These are phyloP conservation scores for Laburnicola sp. DNA, from an alignment of 2,329 filamentous ascomycete genomes.

Conservation along the genomic window DNA sequence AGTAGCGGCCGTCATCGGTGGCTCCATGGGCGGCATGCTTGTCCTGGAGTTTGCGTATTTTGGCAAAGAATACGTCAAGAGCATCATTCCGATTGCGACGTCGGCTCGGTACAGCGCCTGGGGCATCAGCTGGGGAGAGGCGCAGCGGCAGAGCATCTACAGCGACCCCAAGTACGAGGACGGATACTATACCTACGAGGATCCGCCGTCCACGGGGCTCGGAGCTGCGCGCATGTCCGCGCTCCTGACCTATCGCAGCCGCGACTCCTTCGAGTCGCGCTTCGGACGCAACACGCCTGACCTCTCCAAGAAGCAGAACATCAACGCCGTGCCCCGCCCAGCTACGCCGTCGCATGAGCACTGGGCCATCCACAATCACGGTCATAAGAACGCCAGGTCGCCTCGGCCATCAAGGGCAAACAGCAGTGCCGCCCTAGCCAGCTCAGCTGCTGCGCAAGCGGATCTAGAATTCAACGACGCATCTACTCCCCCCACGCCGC, in stretches of 20 bases:
- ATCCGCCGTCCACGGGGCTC: constrained; percentile 83
- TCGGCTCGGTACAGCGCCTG: constrained; percentile 84
- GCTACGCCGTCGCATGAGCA: constrained; percentile 49
- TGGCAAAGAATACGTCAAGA: constrained; percentile 80
- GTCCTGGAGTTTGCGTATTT: constrained; percentile 92
- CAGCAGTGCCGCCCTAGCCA: constrained; percentile 31
- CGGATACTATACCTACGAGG: constrained; percentile 86
- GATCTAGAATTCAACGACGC: constrained; percentile 54
- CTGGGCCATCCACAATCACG: constrained; percentile 58
- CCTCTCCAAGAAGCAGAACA: constrained; percentile 78
- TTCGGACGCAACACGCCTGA: constrained; percentile 94
- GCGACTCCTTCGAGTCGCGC: constrained; percentile 93
- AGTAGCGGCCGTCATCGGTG: constrained; percentile 77
- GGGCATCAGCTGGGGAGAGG: constrained; percentile 90
- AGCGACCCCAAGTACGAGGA: constrained; percentile 98
- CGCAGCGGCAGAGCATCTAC: constrained; percentile 91
- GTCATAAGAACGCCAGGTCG: constrained; percentile 53
- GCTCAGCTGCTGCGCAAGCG: constrained; percentile 28
- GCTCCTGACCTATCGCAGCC: constrained; percentile 90
- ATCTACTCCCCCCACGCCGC: constrained; percentile 40
- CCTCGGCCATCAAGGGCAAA: constrained; percentile 47
- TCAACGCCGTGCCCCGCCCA: constrained; percentile 66
- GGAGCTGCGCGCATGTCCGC: constrained; percentile 97
- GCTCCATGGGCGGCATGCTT: constrained; percentile 87
- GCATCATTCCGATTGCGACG: constrained; percentile 81